phyloP scores from a whole-genome alignment of 345 rosid species.

The Pugionium cornutum region DNA sequence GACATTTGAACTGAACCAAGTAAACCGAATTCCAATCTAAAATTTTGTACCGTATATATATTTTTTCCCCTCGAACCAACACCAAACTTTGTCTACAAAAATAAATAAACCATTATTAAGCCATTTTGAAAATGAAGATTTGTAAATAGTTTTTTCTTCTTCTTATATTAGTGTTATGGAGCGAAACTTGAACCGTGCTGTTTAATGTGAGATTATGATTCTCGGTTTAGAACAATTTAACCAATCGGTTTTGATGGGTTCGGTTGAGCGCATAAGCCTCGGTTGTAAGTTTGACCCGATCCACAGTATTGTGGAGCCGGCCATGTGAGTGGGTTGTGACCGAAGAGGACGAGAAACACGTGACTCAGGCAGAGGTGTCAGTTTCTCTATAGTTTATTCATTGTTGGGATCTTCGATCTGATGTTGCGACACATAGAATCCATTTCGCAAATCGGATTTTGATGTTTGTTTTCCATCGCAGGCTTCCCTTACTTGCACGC shows the following conservation, averaged over 20 bases:
- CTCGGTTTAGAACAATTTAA: too few species aligned
- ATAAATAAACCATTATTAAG: too few species aligned
- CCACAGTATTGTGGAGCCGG: too few species aligned
- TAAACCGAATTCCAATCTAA: neutral
- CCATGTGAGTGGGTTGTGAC: too few species aligned
- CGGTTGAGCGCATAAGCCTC: too few species aligned
- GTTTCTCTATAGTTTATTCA: neutral
- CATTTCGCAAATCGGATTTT: conserved; percentile 15
- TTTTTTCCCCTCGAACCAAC: neutral
- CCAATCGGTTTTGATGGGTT: too few species aligned
- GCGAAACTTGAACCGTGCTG: too few species aligned
- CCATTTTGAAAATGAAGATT: too few species aligned
- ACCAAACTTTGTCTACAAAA: neutral
- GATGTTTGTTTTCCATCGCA: conserved; percentile 50
- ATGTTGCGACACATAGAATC: conserved; percentile 14
- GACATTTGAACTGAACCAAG: neutral
- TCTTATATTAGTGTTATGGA: too few species aligned
- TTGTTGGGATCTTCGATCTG: neutral
- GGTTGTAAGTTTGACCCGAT: too few species aligned
- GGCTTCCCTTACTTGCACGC: conserved; percentile 36
- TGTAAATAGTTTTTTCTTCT: too few species aligned
- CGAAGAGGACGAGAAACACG: conserved; percentile 16
- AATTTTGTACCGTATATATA: neutral
- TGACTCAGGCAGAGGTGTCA: neutral
- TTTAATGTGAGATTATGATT: too few species aligned